A percentile compares a stretch with the other conserved stretches of the same genome.
Conservation (phyloP, 2,329 filamentous ascomycete species). For the Calonectria multiphialidica region DNA sequence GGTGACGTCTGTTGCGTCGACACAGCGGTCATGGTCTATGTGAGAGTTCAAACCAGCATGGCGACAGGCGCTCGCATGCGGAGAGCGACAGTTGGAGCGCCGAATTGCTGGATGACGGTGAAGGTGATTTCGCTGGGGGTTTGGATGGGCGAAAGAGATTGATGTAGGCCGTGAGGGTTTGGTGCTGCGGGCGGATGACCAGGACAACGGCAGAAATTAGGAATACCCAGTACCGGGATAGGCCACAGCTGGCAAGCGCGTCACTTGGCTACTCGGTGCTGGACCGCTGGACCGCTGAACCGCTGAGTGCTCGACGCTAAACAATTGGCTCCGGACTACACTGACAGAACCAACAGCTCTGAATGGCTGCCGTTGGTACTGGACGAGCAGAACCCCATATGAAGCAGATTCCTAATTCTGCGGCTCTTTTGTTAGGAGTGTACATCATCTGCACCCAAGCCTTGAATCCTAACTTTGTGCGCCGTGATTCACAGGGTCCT, state of each 20-base stretch:
- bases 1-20: conserved; percentile 44
- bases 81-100: conserved; percentile 15
- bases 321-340: not conserved
- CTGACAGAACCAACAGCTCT: not conserved
- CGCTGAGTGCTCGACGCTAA: conserved; percentile 1
- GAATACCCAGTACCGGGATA: conserved; percentile 32
- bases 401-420: conserved; percentile 18
- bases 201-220: conserved; percentile 42
- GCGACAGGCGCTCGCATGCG: conserved; percentile 31
- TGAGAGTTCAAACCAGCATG: conserved; percentile 41
- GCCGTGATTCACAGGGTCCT: conserved; percentile 3
- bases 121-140: not conserved
- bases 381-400: not conserved
- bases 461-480: conserved; percentile 18
- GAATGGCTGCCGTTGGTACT: not conserved
- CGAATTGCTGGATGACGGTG: conserved; percentile 19
- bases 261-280: conserved; percentile 10
- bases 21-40: conserved; percentile 40
- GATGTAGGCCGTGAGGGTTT: conserved; percentile 21
- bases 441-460: not conserved
- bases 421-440: not conserved
- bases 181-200: conserved; percentile 39
- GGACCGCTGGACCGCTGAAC: not conserved
- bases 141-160: conserved; percentile 13
- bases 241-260: conserved; percentile 23